Percentiles rank a stretch among this genome's conserved stretches.
These are phyloP conservation scores for Leishmania tropica DNA, from an alignment of 208 protist genomes.

Conservation along the genomic window DNA sequence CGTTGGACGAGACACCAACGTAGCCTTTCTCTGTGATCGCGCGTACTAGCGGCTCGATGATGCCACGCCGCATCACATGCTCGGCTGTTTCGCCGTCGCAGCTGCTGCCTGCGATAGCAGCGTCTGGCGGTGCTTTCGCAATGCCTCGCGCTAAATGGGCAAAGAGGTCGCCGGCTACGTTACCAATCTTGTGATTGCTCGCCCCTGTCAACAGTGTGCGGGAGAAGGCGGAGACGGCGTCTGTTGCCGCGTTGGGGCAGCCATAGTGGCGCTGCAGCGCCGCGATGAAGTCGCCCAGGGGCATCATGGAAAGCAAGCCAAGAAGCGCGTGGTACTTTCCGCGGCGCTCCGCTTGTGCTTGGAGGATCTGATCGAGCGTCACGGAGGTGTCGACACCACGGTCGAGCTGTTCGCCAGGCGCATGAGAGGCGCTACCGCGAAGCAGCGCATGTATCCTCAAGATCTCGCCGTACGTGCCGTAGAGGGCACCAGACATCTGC, in stretches of 20 bases:
- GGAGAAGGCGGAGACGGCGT: constrained; percentile 39
- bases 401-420: neutral
- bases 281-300: constrained; percentile 46
- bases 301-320: constrained; percentile 57
- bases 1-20: constrained; percentile 42
- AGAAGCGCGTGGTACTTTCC: constrained; percentile 90
- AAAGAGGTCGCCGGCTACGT: constrained; percentile 80
- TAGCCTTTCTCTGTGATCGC: constrained; percentile 60
- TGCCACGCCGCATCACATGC: constrained; percentile 36
- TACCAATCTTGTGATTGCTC: constrained; percentile 86
- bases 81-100: constrained; percentile 1
- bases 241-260: neutral
- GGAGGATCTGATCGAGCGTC: constrained; percentile 56
- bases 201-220: constrained; percentile 59
- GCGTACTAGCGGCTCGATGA: constrained; percentile 57
- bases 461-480: constrained; percentile 78
- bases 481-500: constrained; percentile 82
- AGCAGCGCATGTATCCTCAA: constrained; percentile 24
- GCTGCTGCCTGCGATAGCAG: neutral
- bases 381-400: constrained; percentile 1
- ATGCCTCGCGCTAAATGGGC: constrained; percentile 41
- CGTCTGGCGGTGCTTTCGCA: neutral
- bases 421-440: neutral
- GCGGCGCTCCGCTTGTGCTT: constrained; percentile 66
- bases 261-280: constrained; percentile 39